Base-by-base conservation (phyloP, 2,329 filamentous ascomycete species). In the Colletotrichum australisinense region DNA sequence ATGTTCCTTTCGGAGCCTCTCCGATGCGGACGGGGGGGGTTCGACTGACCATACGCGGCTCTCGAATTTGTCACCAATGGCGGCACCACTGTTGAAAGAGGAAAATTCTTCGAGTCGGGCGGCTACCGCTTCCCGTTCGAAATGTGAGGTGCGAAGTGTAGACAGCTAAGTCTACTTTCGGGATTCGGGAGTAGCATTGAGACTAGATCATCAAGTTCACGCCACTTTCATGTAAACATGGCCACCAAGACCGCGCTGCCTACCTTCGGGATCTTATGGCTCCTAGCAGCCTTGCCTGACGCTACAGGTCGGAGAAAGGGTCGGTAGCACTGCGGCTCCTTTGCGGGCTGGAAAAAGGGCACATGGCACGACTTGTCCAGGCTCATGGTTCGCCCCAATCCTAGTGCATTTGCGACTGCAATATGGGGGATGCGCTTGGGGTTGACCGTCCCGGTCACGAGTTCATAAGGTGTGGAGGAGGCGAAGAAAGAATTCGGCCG, bases 241-340 rank as follows among this genome's bases (percentile, higher is more conserved):
- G 19, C 16, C 19, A 49, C 19, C 42, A n/a, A 49, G 42, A 49
- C 42, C 42, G 19, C n/a, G 19, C 24, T 56, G 26, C 32, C 52
- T 22, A 16, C 22, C 22, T 11, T 56, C 5, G 14, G 5, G 7
- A 42, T 42, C 38, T 5, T 12, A 28, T 7, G 22, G 16, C 26
- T 14, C 22, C 12, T 24, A 22, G 7, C n/a, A 53, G 52, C 59
- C 30, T 72, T 8, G 59, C 38, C 19, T 14, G 32, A 42, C 7
- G 22, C 52, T 49, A 28, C 24, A 69, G 58, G 57, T 65, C 57
- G 62, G 70, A 69, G 55, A 65, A 73, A 69, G 70, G 53, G 22
- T 73, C 70, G 70, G 70, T 32, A 56, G 26, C 58, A 73, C 55
- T 55, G 63, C 67, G 72, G 67, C 68, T 71, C 62, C 68, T 67